phyloP scores from a whole-genome alignment of 139 green algal genomes.

The Desmodesmus armatus region DNA sequence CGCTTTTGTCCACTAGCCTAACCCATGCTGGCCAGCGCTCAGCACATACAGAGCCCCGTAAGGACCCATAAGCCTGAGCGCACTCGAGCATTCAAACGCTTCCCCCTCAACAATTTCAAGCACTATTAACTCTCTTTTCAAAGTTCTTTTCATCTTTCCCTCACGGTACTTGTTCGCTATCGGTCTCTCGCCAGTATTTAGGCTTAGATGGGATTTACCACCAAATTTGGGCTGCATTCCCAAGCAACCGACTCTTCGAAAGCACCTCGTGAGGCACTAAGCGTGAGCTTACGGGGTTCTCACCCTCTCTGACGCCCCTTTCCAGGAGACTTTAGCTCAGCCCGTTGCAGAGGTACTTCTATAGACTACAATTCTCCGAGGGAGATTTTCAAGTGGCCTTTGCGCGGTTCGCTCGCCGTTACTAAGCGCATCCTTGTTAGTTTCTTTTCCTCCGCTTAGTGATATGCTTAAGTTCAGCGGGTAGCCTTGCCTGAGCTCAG shows the following conservation, averaged over 20 bases:
- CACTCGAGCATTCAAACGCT: constrained; percentile 84
- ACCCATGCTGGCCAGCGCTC: constrained; percentile 88
- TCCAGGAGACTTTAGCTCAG: constrained; percentile 81
- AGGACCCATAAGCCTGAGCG: constrained; percentile 77
- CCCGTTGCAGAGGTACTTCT: constrained; percentile 79
- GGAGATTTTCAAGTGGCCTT: constrained; percentile 92
- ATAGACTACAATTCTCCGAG: constrained; percentile 90
- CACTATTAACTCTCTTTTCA: constrained; percentile 98
- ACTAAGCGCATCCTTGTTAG: constrained; percentile 95
- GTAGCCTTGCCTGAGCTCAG: constrained; percentile 93
- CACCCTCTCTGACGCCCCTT: constrained; percentile 87
- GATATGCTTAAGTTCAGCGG: constrained; percentile 97
- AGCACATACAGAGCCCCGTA: constrained; percentile 74
- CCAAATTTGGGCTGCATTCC: constrained; percentile 92
- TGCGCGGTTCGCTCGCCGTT: constrained; percentile 91
- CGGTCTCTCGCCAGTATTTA: constrained; percentile 72
- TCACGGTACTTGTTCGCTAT: constrained; percentile 98
- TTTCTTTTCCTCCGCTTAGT: constrained; percentile 97
- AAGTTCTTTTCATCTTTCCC: constrained; percentile 98
- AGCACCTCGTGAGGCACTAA: constrained; percentile 76
- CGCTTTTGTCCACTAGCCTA: constrained; percentile 73
- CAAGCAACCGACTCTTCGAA: constrained; percentile 92
- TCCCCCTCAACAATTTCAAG: constrained; percentile 96
- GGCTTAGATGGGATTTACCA: constrained; percentile 86
- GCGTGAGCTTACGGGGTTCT: constrained; percentile 83